Evolutionary conservation across 2,329 filamentous ascomycete genomes (phyloP).

Genomic region (Trichoderma arundinaceum): DNA sequence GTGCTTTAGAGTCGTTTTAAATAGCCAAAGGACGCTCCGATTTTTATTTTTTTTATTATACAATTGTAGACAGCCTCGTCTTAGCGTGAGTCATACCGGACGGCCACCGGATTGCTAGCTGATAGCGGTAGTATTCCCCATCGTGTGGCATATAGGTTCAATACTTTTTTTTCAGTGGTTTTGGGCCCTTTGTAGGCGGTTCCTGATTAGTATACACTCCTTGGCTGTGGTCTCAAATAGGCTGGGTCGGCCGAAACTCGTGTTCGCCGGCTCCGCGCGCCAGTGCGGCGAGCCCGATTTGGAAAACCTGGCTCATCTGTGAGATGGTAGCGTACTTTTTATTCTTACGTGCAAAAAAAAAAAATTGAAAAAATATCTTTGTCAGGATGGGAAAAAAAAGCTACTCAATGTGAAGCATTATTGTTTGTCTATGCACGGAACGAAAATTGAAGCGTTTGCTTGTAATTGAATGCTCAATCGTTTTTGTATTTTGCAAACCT

Average conservation of each 20-base stretch:
- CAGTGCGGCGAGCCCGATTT: constrained; percentile 23
- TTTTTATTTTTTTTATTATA: neutral
- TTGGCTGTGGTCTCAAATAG: constrained; percentile 12
- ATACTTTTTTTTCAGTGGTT: neutral
- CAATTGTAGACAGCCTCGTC: neutral
- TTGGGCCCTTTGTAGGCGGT: constrained; percentile 1
- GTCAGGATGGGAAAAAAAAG: neutral
- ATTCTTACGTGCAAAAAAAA: neutral
- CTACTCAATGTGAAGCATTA: neutral
- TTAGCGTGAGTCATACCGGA: constrained; percentile 20
- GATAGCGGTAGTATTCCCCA: constrained; percentile 6
- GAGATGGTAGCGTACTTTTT: neutral
- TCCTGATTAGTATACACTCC: neutral
- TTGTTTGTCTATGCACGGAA: neutral
- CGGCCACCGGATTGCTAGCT: constrained; percentile 15
- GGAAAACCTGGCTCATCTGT: neutral
- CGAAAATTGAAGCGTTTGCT: neutral
- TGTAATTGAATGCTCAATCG: neutral
- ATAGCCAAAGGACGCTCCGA: neutral
- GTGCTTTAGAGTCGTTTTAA: neutral
- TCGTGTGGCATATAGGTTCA: neutral
- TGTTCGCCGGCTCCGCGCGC: constrained; percentile 4
- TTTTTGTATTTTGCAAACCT: constrained; percentile 4
- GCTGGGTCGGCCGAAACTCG: constrained; percentile 10
- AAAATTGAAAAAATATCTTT: neutral